Evolutionary conservation across 257 asterid genomes (phyloP).

Genomic region (Solanum habrochaites): DNA sequence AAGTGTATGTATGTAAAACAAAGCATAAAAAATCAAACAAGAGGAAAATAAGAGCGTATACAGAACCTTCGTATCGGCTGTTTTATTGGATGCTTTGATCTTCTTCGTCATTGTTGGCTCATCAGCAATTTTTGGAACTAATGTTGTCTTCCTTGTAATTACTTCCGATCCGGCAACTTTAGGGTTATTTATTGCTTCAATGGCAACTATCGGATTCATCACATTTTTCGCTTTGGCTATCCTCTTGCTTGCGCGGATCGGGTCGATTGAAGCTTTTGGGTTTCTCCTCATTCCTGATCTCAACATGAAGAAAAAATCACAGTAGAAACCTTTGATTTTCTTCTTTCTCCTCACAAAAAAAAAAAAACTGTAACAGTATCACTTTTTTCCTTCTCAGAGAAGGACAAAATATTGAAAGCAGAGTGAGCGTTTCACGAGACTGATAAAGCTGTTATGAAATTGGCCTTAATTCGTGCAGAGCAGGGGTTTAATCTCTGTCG

Average conservation of each 20-base stretch:
- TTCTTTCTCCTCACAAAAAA: not conserved
- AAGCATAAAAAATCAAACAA: not conserved
- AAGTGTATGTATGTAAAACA: not conserved
- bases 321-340: not conserved
- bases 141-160: not conserved
- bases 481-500: not conserved
- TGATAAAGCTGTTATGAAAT: not conserved
- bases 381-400: not conserved
- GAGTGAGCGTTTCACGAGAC: not conserved
- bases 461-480: not conserved
- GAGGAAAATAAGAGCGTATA: not conserved
- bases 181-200: not conserved
- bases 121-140: not conserved
- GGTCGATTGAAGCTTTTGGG: not conserved
- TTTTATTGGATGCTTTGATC: not conserved
- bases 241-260: not conserved
- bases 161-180: not conserved
- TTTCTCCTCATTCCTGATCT: not conserved
- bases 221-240: not conserved
- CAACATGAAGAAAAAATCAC: not conserved
- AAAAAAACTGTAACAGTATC: not conserved
- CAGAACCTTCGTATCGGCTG: not conserved
- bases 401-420: not conserved
- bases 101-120: not conserved
- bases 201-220: not conserved